phyloP scores from a whole-genome alignment of 371 early-diverging fungal genomes.

The Choanephora cucurbitarum region DNA sequence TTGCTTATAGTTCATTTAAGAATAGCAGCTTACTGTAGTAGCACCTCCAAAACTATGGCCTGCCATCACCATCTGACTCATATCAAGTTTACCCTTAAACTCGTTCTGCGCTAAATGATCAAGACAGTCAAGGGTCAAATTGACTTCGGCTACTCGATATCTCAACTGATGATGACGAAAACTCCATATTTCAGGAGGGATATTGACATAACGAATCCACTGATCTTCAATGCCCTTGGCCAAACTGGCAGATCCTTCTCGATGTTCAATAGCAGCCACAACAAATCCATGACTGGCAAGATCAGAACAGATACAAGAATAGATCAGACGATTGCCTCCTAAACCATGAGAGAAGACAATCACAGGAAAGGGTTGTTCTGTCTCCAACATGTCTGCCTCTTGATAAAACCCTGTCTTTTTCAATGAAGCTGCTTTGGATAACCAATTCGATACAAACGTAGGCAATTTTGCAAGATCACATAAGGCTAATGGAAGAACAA shows the following conservation, averaged over 20 bases:
- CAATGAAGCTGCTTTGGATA: slow-evolving; percentile 13
- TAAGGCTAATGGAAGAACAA: slow-evolving; percentile 10
- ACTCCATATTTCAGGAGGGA: slow-evolving; percentile 23
- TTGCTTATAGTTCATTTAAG: too few relatives aligned
- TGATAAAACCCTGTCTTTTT: slow-evolving; percentile 17
- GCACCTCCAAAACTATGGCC: slow-evolving; percentile 69
- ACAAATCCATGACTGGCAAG: slow-evolving; percentile 56
- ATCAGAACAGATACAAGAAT: slow-evolving; percentile 48
- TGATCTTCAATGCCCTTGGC: slow-evolving; percentile 16
- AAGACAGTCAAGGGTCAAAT: slow-evolving; percentile 14
- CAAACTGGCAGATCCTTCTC: slow-evolving; percentile 49
- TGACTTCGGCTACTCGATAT: slow-evolving; percentile 42
- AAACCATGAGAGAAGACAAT: slow-evolving; percentile 47
- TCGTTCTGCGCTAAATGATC: slow-evolving; percentile 7
- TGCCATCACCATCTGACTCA: slow-evolving; percentile 41
- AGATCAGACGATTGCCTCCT: slow-evolving; percentile 49
- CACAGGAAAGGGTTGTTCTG: slow-evolving; percentile 27
- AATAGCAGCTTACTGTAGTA: slow-evolving; percentile 48
- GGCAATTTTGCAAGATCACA: slow-evolving; percentile 17
- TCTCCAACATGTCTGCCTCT: slow-evolving; percentile 9
- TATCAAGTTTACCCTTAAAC: slow-evolving; percentile 42
- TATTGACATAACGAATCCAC: slow-evolving; percentile 21
- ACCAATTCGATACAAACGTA: slow-evolving; percentile 19
- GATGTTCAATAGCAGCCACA: slow-evolving; percentile 58
- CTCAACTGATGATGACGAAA: slow-evolving; percentile 42